These are phyloP conservation scores for Tephrocybe sp. DNA, from an alignment of 768 basidiomycete genomes.

Conservation along the genomic window DNA sequence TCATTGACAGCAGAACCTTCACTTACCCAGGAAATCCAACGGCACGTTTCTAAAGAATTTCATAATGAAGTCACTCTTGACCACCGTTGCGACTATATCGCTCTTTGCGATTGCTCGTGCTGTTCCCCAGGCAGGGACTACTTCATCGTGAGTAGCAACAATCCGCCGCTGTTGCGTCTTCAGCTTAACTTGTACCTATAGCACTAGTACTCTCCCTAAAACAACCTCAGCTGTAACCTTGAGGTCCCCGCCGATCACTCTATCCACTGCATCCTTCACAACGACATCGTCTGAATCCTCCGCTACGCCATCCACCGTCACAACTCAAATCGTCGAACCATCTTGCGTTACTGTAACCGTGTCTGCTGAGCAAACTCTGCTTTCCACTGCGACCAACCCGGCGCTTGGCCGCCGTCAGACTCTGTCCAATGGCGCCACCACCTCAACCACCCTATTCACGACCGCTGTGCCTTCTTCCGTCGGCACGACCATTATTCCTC, in stretches of 20 bases:
- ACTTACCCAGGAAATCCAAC: too few species aligned
- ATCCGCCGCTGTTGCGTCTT: background rate
- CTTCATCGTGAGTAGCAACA: background rate
- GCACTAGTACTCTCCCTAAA: background rate
- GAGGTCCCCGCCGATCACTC: background rate
- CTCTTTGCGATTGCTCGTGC: background rate
- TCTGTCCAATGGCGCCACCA: too few species aligned
- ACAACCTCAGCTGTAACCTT: background rate
- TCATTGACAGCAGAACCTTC: too few species aligned
- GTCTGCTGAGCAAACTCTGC: background rate
- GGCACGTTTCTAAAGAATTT: too few species aligned
- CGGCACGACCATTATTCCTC: background rate
- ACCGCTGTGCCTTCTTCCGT: background rate
- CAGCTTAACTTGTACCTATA: background rate
- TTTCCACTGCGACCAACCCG: background rate
- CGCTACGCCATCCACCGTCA: background rate
- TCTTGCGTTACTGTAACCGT: slow-evolving; percentile 1
- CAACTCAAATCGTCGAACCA: background rate
- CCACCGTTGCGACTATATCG: background rate
- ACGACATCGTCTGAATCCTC: too few species aligned
- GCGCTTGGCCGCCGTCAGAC: too few species aligned
- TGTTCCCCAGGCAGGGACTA: slow-evolving; percentile 1
- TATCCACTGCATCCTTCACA: background rate
- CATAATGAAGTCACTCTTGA: background rate
- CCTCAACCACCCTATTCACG: background rate